Evolutionary conservation across 768 basidiomycete genomes (phyloP).

Genomic region (Goffeauzyma gilvescens): DNA sequence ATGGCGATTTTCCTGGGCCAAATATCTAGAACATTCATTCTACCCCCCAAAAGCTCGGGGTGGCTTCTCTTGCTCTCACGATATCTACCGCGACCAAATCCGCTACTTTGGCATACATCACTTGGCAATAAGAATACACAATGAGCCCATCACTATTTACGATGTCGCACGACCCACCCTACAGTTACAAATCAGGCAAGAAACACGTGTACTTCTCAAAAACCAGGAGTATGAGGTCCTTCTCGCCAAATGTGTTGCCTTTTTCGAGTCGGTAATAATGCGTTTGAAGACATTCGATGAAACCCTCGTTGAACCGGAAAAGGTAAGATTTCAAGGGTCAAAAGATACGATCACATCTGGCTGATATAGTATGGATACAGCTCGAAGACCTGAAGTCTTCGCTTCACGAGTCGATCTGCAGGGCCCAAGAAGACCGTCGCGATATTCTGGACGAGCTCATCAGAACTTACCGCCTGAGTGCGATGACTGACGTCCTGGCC

Average conservation of each 20-base stretch:
- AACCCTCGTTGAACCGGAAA: conserved; percentile 26
- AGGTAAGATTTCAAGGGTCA: conserved; percentile 16
- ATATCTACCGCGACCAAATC: conserved; percentile 79
- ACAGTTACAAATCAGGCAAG: conserved; percentile 63
- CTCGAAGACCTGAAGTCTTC: conserved; percentile 17
- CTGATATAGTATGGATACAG: neutral
- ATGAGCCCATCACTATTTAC: conserved; percentile 60
- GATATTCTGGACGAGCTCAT: conserved; percentile 59
- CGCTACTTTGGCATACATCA: conserved; percentile 63
- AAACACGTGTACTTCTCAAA: conserved; percentile 71
- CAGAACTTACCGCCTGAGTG: conserved; percentile 57
- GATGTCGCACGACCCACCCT: conserved; percentile 81
- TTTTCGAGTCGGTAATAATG: conserved; percentile 35
- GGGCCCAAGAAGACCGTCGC: conserved; percentile 48
- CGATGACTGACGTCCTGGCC: conserved; percentile 66
- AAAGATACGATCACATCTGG: neutral
- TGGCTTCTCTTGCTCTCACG: conserved; percentile 82
- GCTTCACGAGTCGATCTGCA: conserved; percentile 40
- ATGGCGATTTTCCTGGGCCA: conserved; percentile 82
- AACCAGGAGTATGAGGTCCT: conserved; percentile 72
- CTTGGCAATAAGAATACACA: conserved; percentile 48
- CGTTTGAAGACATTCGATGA: conserved; percentile 29
- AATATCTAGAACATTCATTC: conserved; percentile 88
- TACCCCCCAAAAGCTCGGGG: conserved; percentile 67
- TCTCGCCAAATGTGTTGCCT: conserved; percentile 45